A percentile compares a stretch with the other conserved stretches of the same genome.
Conservation (phyloP, 2,329 filamentous ascomycete species). For the Aspergillus eucalypticola region DNA sequence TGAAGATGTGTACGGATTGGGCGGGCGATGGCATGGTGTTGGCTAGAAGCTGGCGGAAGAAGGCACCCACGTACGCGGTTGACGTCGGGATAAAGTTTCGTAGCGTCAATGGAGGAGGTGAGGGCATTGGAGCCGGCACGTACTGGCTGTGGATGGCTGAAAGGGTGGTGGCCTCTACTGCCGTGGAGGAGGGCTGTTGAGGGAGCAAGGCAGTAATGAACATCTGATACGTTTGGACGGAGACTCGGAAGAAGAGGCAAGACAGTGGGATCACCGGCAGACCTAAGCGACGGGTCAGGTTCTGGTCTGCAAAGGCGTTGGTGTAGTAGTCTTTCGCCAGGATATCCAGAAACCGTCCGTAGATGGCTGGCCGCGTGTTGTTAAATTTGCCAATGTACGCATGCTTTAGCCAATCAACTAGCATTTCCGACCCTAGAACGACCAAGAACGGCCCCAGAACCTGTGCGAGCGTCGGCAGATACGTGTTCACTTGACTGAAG, state of each 20-base stretch:
- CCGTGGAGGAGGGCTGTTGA: constrained; percentile 59
- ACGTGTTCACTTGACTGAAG: constrained; percentile 45
- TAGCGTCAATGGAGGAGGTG: constrained; percentile 60
- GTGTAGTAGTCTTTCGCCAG: constrained; percentile 98
- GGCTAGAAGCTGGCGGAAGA: constrained; percentile 43
- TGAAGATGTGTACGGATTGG: constrained; percentile 52
- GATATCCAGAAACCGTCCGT: constrained; percentile 86
- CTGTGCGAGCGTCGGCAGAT: constrained; percentile 61
- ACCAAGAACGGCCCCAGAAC: constrained; percentile 90
- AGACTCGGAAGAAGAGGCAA: constrained; percentile 90
- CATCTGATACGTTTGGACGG: constrained; percentile 97
- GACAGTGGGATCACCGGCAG: constrained; percentile 89
- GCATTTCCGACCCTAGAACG: constrained; percentile 92
- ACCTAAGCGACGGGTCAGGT: constrained; percentile 83
- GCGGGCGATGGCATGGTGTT: constrained; percentile 46
- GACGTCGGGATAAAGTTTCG: constrained; percentile 59
- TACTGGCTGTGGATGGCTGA: constrained; percentile 48
- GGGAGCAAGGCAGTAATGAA: constrained; percentile 86
- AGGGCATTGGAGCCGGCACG: constrained; percentile 66
- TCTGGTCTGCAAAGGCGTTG: constrained; percentile 88
- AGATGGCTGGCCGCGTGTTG: constrained; percentile 88
- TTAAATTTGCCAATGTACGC: constrained; percentile 99
- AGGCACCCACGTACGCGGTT: constrained; percentile 44
- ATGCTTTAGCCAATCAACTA: constrained; percentile 96
- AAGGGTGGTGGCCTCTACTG: constrained; percentile 39